Percentiles rank a stretch among this genome's conserved stretches.
phyloP scores from a whole-genome alignment of 306 rosid species.

The Luffa aegyptiaca region DNA sequence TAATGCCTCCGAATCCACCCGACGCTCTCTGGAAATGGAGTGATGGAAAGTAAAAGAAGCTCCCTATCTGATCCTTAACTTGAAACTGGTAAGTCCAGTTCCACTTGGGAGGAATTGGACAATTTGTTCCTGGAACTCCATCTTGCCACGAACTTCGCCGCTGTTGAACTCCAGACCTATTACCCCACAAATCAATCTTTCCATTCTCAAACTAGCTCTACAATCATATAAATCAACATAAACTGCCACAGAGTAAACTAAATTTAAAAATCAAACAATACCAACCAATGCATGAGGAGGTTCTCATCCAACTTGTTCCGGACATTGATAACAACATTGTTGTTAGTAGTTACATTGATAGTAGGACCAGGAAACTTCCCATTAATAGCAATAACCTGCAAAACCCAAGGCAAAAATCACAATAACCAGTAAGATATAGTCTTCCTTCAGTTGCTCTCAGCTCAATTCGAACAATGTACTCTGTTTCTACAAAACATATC shows the following conservation, averaged over 20 bases:
- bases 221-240: not conserved
- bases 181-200: slow-evolving; percentile 11
- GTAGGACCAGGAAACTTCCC: slow-evolving; percentile 77
- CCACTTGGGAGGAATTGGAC: slow-evolving; percentile 98
- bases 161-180: slow-evolving; percentile 91
- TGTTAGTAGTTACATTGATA: slow-evolving; percentile 77
- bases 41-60: slow-evolving; percentile 91
- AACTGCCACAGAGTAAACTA: not conserved
- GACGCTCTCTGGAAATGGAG: slow-evolving; percentile 85
- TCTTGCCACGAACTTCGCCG: slow-evolving; percentile 90
- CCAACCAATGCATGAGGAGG: slow-evolving; percentile 93
- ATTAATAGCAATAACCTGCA: slow-evolving; percentile 87
- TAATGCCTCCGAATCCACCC: slow-evolving; percentile 84
- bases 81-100: slow-evolving; percentile 96
- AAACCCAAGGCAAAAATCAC: slow-evolving; percentile 16
- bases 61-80: slow-evolving; percentile 94
- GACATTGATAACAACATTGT: slow-evolving; percentile 75
- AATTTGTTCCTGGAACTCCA: slow-evolving; percentile 86
- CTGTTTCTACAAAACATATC: not conserved
- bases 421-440: not conserved
- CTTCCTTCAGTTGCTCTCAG: slow-evolving; percentile 4
- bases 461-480: slow-evolving; percentile 11
- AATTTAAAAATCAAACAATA: slow-evolving; percentile 13
- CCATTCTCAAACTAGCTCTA: slow-evolving; percentile 1
- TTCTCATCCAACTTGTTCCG: slow-evolving; percentile 83